Conservation (phyloP, 2,329 filamentous ascomycete genomes). For the Cladosporium oxysporum region DNA sequence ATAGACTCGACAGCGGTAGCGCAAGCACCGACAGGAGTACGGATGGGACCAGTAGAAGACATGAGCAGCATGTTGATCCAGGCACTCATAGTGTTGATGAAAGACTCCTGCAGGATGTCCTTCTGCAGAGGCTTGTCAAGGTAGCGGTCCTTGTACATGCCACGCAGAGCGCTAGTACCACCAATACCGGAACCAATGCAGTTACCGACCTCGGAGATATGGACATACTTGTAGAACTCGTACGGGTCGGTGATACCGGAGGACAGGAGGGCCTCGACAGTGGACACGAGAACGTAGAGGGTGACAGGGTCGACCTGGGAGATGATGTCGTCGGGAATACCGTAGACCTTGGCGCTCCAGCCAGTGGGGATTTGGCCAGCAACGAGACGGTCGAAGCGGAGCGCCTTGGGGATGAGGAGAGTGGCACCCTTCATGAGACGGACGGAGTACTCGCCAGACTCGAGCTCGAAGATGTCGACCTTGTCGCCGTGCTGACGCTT, state of each 20-base stretch:
- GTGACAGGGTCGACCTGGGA: conserved; percentile 96
- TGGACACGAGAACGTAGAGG: conserved; percentile 90
- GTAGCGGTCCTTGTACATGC: conserved; percentile 98
- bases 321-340: conserved; percentile 96
- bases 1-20: conserved; percentile 96
- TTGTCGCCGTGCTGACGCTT: conserved; percentile 96
- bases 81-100: conserved; percentile 99
- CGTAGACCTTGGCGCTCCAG: conserved; percentile 95
- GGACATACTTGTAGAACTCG: conserved; percentile 99
- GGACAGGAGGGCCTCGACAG: conserved; percentile 84
- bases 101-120: conserved; percentile 97
- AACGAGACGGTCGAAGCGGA: conserved; percentile 95
- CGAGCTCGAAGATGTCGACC: conserved; percentile 94
- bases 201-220: conserved; percentile 96
- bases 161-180: conserved; percentile 85
- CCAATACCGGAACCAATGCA: conserved; percentile 98
- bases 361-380: conserved; percentile 96
- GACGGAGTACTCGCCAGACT: conserved; percentile 89
- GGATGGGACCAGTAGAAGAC: conserved; percentile 96
- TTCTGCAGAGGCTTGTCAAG: conserved; percentile 97
- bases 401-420: conserved; percentile 92
- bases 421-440: conserved; percentile 94
- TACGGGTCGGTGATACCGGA: conserved; percentile 98
- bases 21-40: conserved; percentile 96
- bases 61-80: conserved; percentile 99